Evolutionary conservation across 306 rosid genomes (phyloP), one percentile per base, ranked within the genome.

Genomic region (Lagenaria siceraria): DNA sequence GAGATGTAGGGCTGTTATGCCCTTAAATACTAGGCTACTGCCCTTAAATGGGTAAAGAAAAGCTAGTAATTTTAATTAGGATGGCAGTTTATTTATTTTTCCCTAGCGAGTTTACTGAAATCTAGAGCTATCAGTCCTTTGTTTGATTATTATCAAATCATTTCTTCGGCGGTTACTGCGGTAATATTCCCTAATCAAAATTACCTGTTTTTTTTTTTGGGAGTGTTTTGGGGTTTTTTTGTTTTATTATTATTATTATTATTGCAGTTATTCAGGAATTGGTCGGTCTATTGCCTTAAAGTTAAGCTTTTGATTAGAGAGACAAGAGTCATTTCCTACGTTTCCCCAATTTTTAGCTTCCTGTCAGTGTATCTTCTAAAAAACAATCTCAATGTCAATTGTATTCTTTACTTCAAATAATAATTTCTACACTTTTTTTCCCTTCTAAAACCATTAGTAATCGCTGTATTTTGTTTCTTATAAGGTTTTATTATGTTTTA

Each of bases 201-300:
- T 71, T 12, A 64, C 36, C 48, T 15, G 14, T 21, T 21, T 7
- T 56, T 78, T 74, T 8, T 9, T 40, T 40, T 40, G 0, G 27
- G 6, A 22, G 43, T 13, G 14, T 63, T 36, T 35, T 36, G 27
- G 49, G 72, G 3, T 55, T 65, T 49, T 77, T 25, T 36, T 55
- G 5, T 82, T 49, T 76, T 75, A 79, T 71, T 70, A n/a, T 59
- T n/a, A 77, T 54, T 70, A 51, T 53, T 12, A 7, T 71, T 70
- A 79, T 85, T 69, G 93, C 97, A 81, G 86, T 84, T 85, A 88
- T 91, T 88, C 60, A 77, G 98, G 89, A 83, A 38, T 76, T 90
- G 92, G 94, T 87, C 92, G 88, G 98, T 86, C 87, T 82, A 80
- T 78, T 77, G 86, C 79, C 89, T 87, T 85, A 86, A 85, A 83